These are phyloP conservation scores for Huntiella moniliformis DNA, from an alignment of 2,329 filamentous ascomycete genomes.

Conservation along the genomic window DNA sequence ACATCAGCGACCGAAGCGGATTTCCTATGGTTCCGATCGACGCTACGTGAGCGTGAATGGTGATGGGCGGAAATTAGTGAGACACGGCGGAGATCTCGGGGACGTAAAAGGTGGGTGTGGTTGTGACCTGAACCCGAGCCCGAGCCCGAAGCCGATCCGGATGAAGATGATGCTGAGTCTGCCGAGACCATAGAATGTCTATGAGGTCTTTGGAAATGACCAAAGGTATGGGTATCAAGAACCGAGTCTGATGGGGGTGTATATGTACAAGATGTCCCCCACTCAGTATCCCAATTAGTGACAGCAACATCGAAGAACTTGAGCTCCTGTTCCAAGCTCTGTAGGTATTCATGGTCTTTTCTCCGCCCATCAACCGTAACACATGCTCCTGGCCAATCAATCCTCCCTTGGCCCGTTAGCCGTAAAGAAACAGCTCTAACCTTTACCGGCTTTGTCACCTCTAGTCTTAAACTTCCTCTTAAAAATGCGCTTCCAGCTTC, in stretches of 20 bases:
- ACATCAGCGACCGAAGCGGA: slow-evolving; percentile 35
- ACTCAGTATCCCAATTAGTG: slow-evolving; percentile 39
- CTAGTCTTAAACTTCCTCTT: slow-evolving; percentile 63
- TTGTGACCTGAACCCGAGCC: neutral
- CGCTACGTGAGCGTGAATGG: slow-evolving; percentile 67
- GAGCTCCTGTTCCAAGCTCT: slow-evolving; percentile 57
- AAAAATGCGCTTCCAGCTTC: slow-evolving; percentile 66
- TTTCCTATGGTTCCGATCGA: slow-evolving; percentile 53
- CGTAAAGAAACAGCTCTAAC: slow-evolving; percentile 80
- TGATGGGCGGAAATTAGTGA: neutral
- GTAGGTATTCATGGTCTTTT: slow-evolving; percentile 62
- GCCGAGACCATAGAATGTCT: neutral
- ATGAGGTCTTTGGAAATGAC: neutral
- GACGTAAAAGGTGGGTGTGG: too few relatives aligned
- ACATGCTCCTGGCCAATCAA: slow-evolving; percentile 93
- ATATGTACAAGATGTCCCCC: slow-evolving; percentile 44
- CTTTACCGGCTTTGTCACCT: slow-evolving; percentile 76
- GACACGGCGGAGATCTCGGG: neutral
- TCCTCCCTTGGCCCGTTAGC: slow-evolving; percentile 67
- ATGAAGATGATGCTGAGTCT: slow-evolving; percentile 5
- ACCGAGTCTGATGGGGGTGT: slow-evolving; percentile 9
- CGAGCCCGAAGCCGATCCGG: neutral
- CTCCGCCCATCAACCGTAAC: slow-evolving; percentile 71
- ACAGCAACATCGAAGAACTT: slow-evolving; percentile 77
- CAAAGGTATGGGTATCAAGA: neutral